These are phyloP conservation scores for Pseudogymnoascus destructans DNA, from an alignment of 2,329 filamentous ascomycete species.

Conservation along the genomic window DNA sequence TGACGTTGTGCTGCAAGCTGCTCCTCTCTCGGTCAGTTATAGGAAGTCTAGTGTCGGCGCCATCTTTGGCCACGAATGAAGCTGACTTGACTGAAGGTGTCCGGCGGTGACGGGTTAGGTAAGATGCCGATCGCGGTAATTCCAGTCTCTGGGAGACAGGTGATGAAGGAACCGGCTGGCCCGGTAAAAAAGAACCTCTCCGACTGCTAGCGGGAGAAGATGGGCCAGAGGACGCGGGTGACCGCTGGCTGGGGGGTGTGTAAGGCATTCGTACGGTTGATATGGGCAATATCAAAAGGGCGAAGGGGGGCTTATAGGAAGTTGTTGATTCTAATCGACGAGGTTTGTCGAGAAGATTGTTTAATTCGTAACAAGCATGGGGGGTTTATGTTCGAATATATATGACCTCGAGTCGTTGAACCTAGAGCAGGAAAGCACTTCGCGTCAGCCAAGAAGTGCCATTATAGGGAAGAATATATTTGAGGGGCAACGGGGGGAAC, in stretches of 20 bases:
- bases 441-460: conserved; percentile 5
- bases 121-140: conserved; percentile 52
- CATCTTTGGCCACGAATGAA: conserved; percentile 19
- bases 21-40: conserved; percentile 21
- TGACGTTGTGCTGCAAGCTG: conserved; percentile 34
- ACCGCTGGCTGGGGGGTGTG: conserved; percentile 61
- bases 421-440: conserved; percentile 11
- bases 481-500: background rate
- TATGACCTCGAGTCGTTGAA: conserved; percentile 18
- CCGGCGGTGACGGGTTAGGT: conserved; percentile 50
- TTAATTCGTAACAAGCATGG: conserved; percentile 18
- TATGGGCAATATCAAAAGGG: conserved; percentile 9
- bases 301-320: conserved; percentile 12
- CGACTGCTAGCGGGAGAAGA: conserved; percentile 45
- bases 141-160: conserved; percentile 32
- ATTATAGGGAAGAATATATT: conserved; percentile 2
- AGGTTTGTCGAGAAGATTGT: conserved; percentile 16
- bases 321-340: conserved; percentile 15
- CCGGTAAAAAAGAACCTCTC: conserved; percentile 35
- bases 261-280: conserved; percentile 59
- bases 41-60: conserved; percentile 18
- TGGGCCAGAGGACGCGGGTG: conserved; percentile 45
- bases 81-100: conserved; percentile 35
- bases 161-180: conserved; percentile 32
- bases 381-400: conserved; percentile 14